Evolutionary conservation across 2,329 filamentous ascomycete genomes (phyloP).

Genomic region (Botrytis sinoallii): DNA sequence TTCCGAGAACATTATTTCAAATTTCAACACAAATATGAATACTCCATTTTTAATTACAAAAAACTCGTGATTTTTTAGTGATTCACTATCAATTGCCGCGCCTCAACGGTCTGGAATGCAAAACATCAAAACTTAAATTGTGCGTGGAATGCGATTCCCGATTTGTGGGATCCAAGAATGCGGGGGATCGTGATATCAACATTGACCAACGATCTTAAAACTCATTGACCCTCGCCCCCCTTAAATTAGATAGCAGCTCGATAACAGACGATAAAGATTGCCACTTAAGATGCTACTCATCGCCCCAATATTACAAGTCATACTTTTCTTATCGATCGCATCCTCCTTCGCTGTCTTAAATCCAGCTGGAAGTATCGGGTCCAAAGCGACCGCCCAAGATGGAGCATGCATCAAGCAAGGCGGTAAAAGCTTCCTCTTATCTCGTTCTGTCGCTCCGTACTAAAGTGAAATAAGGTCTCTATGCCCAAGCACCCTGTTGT

Average conservation of each 20-base stretch:
- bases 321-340: neutral
- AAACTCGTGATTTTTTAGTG: neutral
- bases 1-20: neutral
- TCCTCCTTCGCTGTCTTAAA: neutral
- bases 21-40: neutral
- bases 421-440: neutral
- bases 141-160: neutral
- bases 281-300: neutral
- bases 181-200: neutral
- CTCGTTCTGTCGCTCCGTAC: neutral
- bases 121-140: neutral
- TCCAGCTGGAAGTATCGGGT: neutral
- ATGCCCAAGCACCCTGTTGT: neutral
- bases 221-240: neutral
- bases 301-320: neutral
- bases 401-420: neutral
- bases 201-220: neutral
- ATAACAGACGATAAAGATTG: neutral
- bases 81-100: neutral
- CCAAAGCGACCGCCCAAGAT: neutral
- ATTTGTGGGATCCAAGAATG: neutral
- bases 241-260: neutral
- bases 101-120: neutral
- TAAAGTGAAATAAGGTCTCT: neutral
- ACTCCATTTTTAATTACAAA: neutral